Evolutionary conservation across 2,329 filamentous ascomycete genomes (phyloP).

Genomic region (Ophiocordyceps australis): DNA sequence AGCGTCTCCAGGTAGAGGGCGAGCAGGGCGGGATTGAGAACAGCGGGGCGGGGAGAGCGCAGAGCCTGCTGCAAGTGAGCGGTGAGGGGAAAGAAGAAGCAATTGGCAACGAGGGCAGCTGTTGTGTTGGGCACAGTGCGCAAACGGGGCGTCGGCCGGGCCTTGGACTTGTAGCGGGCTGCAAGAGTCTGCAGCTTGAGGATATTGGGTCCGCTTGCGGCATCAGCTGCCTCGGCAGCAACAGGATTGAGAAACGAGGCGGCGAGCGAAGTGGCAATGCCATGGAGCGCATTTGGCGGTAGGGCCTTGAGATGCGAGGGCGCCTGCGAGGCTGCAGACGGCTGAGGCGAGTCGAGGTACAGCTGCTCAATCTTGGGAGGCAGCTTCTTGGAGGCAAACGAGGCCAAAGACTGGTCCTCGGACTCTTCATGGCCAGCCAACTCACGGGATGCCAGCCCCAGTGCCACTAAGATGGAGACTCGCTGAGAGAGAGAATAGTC

Average conservation of each 20-base stretch:
- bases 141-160: slow-evolving; percentile 18
- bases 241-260: slow-evolving; percentile 63
- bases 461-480: slow-evolving; percentile 59
- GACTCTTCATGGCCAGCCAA: slow-evolving; percentile 57
- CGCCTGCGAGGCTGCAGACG: slow-evolving; percentile 8
- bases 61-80: slow-evolving; percentile 58
- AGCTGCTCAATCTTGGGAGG: slow-evolving; percentile 55
- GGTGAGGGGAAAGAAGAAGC: slow-evolving; percentile 76
- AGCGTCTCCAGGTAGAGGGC: slow-evolving; percentile 74
- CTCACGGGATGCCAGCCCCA: slow-evolving; percentile 71
- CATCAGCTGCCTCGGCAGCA: slow-evolving; percentile 65
- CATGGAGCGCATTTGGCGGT: slow-evolving; percentile 43
- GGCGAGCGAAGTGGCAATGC: slow-evolving; percentile 48
- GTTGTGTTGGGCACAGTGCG: slow-evolving; percentile 58
- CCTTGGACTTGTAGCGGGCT: slow-evolving; percentile 25
- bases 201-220: slow-evolving; percentile 58
- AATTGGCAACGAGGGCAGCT: slow-evolving; percentile 52
- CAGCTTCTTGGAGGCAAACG: slow-evolving; percentile 69
- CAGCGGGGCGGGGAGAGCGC: slow-evolving; percentile 32
- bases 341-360: slow-evolving; percentile 28
- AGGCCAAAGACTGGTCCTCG: slow-evolving; percentile 25
- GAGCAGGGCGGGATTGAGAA: slow-evolving; percentile 60
- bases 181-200: slow-evolving; percentile 86
- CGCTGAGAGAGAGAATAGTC: slow-evolving; percentile 82
- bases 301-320: slow-evolving; percentile 33